Percentiles rank a stretch among this genome's conserved stretches.
phyloP scores from a whole-genome alignment of 129 eudicot genomes.

The Smallanthus sonchifolius region DNA sequence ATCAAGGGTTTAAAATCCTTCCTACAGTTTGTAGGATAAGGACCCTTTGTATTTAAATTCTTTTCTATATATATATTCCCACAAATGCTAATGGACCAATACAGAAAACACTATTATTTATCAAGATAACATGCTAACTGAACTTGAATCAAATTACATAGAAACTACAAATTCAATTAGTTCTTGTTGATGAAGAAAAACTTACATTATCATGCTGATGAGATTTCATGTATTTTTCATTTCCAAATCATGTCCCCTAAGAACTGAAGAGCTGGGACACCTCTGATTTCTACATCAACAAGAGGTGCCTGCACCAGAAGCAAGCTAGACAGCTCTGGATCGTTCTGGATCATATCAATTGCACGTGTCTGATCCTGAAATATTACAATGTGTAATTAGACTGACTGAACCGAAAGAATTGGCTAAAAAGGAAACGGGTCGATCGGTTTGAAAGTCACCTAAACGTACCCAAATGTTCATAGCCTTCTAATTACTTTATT shows the following conservation, averaged over 20 bases:
- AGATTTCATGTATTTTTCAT: conserved; percentile 18
- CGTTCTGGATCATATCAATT: conserved; percentile 50
- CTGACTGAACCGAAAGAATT: not conserved
- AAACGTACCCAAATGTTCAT: not conserved
- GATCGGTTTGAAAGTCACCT: not conserved
- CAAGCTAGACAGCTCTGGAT: conserved; percentile 72
- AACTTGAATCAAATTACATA: not conserved
- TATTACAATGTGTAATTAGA: not conserved
- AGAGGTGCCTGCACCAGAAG: conserved; percentile 77
- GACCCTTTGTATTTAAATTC: no score
- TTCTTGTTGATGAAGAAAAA: not conserved
- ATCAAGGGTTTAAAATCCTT: no score
- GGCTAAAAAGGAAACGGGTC: not conserved
- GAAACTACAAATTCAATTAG: not conserved
- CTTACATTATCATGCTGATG: conserved; percentile 18
- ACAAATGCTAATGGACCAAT: not conserved
- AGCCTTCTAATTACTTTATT: not conserved
- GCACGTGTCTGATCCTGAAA: conserved; percentile 93
- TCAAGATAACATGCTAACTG: not conserved
- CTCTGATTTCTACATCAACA: conserved; percentile 95
- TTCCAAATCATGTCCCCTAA: conserved; percentile 92
- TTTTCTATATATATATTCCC: not conserved
- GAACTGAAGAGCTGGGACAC: conserved; percentile 96
- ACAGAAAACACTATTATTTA: not conserved
- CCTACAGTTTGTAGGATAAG: no score